Base-by-base conservation (phyloP, 139 green algal genomes). In the Micractinium conductrix region DNA sequence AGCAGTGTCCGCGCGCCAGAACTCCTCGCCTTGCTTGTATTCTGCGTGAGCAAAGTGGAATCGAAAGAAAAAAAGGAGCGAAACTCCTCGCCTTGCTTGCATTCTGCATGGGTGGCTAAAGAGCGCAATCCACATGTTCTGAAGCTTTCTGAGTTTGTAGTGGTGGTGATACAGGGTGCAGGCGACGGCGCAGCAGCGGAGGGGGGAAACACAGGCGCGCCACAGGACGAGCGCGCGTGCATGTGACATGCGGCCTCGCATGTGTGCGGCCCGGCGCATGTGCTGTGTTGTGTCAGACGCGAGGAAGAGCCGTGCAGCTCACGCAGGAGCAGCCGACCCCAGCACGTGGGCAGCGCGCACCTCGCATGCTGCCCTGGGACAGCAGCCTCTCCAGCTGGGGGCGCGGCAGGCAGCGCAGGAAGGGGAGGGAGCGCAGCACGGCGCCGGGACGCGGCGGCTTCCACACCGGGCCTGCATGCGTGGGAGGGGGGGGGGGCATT, bases 391-490 rank as follows among this genome's bases (percentile, higher is more conserved):
- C 21, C 69, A 88, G 85, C 38, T 67, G 19, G 1, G 50, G 30
- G 17, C 83, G 38, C 8, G 68, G 67, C 38, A 88, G 38, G 17
- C 6, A 9, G 12, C 21, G n/a, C 65, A 96, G 87, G 89, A 95
- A 95, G 45, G 91, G 92, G 70, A 96, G 87, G 63, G 84, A 84
- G 45, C 78, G 68, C 37, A 97, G 80, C 35, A 95, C 89, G 24
- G 92, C 78, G 0, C 81, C 85, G 21, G 90, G 58, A 26, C 75
- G 86, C 7, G 91, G 89, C 6, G 91, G 87, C 44, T 82, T 86
- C 91, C 92, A 96, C 4, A 88, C 81, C 0, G 95, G 92, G 3
- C 95, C 92, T 74, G 78, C 78, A 76, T n/a, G n/a, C n/a, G n/a
- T n/a, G n/a, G n/a, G n/a, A n/a, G n/a, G n/a, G n/a, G n/a, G n/a